These are phyloP conservation scores for Paracoccidioides brasiliensis DNA, from an alignment of 2,329 filamentous ascomycete genomes.

Conservation along the genomic window DNA sequence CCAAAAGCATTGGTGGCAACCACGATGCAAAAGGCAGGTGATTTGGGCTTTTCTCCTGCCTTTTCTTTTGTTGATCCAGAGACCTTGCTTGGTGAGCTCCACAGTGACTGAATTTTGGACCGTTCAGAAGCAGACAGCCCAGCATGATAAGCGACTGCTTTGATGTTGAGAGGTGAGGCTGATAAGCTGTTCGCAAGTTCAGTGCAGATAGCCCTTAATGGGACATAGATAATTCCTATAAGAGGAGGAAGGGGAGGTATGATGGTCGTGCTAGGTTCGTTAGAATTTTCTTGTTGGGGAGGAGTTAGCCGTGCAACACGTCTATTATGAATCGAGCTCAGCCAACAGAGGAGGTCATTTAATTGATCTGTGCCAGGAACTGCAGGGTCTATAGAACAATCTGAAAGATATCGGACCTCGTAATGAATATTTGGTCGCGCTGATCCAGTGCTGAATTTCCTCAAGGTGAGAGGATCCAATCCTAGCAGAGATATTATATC, in stretches of 20 bases:
- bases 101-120: slow-evolving; percentile 41
- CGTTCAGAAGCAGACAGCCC: slow-evolving; percentile 60
- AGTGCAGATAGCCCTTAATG: slow-evolving; percentile 29
- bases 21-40: slow-evolving; percentile 73
- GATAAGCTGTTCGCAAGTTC: slow-evolving; percentile 27
- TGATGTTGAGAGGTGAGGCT: slow-evolving; percentile 19
- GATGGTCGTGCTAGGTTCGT: not conserved
- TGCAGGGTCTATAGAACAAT: slow-evolving; percentile 18
- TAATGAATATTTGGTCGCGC: slow-evolving; percentile 78
- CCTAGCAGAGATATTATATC: slow-evolving; percentile 69
- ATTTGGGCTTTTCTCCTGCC: slow-evolving; percentile 11
- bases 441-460: slow-evolving; percentile 70
- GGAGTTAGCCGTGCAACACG: slow-evolving; percentile 53
- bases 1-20: slow-evolving; percentile 93
- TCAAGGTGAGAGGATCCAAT: slow-evolving; percentile 50
- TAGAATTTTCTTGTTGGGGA: slow-evolving; percentile 43
- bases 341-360: slow-evolving; percentile 66
- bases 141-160: slow-evolving; percentile 37
- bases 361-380: slow-evolving; percentile 48
- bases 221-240: slow-evolving; percentile 37
- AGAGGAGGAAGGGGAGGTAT: slow-evolving; percentile 22
- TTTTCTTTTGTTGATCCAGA: slow-evolving; percentile 1
- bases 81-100: slow-evolving; percentile 16
- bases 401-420: slow-evolving; percentile 56
- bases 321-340: slow-evolving; percentile 58